A percentile compares a stretch with the other conserved stretches of the same genome.
Conservation (phyloP, 2,329 filamentous ascomycete species). For the Verticillium nubilum region DNA sequence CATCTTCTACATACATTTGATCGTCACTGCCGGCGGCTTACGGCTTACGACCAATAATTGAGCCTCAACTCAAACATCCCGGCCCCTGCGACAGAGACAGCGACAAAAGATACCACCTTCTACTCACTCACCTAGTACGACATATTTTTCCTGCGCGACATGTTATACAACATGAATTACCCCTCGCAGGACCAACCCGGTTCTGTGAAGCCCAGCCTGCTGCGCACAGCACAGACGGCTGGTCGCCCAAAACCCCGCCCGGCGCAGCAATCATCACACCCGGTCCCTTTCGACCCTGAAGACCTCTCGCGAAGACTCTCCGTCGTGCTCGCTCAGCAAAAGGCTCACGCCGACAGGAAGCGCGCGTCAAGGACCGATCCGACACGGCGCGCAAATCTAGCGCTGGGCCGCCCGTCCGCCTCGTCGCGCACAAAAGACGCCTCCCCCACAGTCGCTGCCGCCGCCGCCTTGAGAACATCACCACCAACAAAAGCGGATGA, state of each 20-base stretch:
- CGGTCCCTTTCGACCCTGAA: constrained; percentile 42
- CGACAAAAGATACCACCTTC: no score
- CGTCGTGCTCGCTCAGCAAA: constrained; percentile 44
- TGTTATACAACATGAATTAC: constrained; percentile 20
- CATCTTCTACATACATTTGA: not conserved
- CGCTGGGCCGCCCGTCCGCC: not conserved
- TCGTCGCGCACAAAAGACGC: not conserved
- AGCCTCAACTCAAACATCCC: not conserved
- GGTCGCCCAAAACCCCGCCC: constrained; percentile 8
- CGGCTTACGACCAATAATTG: not conserved
- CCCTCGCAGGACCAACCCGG: constrained; percentile 12
- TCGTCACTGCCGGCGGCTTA: not conserved
- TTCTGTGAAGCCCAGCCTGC: not conserved
- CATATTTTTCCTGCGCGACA: constrained; percentile 6
- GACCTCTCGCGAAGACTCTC: constrained; percentile 49
- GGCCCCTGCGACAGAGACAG: not conserved
- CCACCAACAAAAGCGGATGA: constrained; percentile 3
- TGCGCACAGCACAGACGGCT: not conserved
- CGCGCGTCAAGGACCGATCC: constrained; percentile 11
- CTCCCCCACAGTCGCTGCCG: not conserved
- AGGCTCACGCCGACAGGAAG: constrained; percentile 30
- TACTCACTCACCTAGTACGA: not conserved
- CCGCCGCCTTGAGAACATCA: constrained; percentile 10
- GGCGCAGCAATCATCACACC: constrained; percentile 7
- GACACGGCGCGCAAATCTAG: not conserved